These are phyloP conservation scores for Cyberlindnera mrakii DNA, from an alignment of 805 yeast species.

Conservation along the genomic window DNA sequence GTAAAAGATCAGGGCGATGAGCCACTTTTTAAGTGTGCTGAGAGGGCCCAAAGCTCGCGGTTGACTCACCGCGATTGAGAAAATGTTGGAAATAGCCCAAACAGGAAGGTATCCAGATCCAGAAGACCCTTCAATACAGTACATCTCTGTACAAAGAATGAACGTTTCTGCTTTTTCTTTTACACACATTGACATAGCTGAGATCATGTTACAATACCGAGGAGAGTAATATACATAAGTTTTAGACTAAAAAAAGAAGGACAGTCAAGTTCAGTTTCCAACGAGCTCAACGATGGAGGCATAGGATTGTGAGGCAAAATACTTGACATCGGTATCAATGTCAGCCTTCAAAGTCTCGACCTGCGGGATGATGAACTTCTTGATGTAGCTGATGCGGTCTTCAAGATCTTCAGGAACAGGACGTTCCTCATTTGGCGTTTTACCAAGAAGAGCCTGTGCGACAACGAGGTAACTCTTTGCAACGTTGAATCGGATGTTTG, in stretches of 20 bases:
- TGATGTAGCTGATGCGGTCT: constrained; percentile 30
- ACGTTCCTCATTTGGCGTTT: constrained; percentile 17
- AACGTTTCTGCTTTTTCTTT: too few relatives aligned
- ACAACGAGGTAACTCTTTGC: constrained; percentile 74
- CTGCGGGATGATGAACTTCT: constrained; percentile 51
- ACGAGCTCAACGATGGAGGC: constrained; percentile 20
- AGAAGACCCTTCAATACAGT: too few relatives aligned
- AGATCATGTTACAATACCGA: too few relatives aligned
- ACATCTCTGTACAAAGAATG: too few relatives aligned
- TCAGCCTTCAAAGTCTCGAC: constrained; percentile 64
- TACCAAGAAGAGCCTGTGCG: constrained; percentile 42
- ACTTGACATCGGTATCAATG: constrained; percentile 84
- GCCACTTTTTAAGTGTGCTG: too few relatives aligned
- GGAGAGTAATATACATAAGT: too few relatives aligned
- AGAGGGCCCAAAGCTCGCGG: too few relatives aligned
- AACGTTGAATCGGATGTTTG: constrained; percentile 91
- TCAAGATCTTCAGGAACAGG: constrained; percentile 8
- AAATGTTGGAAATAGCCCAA: too few relatives aligned
- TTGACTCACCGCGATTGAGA: not conserved
- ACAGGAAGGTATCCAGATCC: too few relatives aligned
- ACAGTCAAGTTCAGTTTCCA: not conserved
- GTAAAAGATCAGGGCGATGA: too few relatives aligned
- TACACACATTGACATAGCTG: too few relatives aligned
- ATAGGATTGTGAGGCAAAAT: constrained; percentile 67
- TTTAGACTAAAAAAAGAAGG: not conserved